Evolutionary conservation across 176 grass and related monocot species (phyloP), one percentile per base, ranked within the genome.

Genomic region (Ensete ventricosum): DNA sequence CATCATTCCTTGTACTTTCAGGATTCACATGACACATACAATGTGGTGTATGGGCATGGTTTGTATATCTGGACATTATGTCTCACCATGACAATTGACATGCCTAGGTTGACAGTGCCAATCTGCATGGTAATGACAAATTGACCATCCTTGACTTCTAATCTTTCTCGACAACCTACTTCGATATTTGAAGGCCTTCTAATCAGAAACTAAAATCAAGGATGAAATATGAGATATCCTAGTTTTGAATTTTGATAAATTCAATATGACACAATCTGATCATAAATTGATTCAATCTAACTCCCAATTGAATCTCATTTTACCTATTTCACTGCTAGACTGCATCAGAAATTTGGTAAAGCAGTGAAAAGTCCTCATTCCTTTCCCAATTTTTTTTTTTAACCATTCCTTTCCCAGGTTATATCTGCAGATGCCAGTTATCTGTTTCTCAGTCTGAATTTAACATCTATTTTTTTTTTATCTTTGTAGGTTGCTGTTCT

Each of bases 401-500:
- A 34, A 34, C 29, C 3, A 13, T 26, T 12, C 26, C 22, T 63
- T 63, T 65, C 62, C 25, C 22, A 67, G 34, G 71, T 65, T 66
- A 67, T 25, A 16, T 21, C 20, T 65, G 21, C 51, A 53, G 62
- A 59, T 77, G 64, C 20, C 75, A 66, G 22, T 25, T 9, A 69
- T 55, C 27, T 76, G 13, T 24, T 82, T 55, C 20, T 19, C 75
- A 34, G 55, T 68, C 62, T 73, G 69, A 43, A 64, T 75, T 68
- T 84, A 14, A 11, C 48, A 50, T 22, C 20, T 55, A 67, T 29
- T 62, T 23, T 29, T 62, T 23, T 71, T 26, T 75, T 25, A 21
- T 71, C 21, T 50, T 79, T 29, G 59, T 87, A 99, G 95, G 86
- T 94, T 73, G 84, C 84, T 82, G 60, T 82, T 73, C 84, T 99